These are phyloP conservation scores for Holtermanniella nyarrowii DNA, from an alignment of 768 basidiomycete genomes.

Conservation along the genomic window DNA sequence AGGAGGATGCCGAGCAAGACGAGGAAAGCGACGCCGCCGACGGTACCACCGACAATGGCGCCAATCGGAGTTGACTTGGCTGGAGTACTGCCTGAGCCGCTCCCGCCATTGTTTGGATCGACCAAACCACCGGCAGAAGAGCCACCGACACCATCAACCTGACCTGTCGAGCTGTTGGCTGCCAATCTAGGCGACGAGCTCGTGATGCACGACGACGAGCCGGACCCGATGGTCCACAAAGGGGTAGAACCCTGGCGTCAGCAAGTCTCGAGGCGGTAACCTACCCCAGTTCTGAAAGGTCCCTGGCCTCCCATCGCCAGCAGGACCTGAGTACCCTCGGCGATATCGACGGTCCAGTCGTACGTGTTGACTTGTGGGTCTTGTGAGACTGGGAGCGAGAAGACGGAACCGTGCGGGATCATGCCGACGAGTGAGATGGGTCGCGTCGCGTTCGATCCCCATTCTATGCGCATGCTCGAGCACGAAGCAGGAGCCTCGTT, in stretches of 20 bases:
- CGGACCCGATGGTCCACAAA: constrained; percentile 24
- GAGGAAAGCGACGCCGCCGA: constrained; percentile 39
- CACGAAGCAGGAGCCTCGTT: constrained; percentile 28
- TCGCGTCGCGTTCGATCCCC: constrained; percentile 27
- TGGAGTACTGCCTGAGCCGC: background rate
- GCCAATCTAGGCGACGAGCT: constrained; percentile 12
- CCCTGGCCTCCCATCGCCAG: constrained; percentile 34
- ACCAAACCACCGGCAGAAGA: constrained; percentile 8
- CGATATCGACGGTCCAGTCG: constrained; percentile 31
- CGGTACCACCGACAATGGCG: constrained; percentile 36
- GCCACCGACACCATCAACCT: constrained; percentile 25
- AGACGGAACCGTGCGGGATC: constrained; percentile 36
- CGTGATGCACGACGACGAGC: constrained; percentile 25
- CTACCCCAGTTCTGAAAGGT: constrained; percentile 24
- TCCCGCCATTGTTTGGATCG: background rate
- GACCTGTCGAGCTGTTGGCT: constrained; percentile 5
- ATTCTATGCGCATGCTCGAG: constrained; percentile 16
- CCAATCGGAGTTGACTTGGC: constrained; percentile 7
- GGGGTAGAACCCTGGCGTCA: constrained; percentile 11
- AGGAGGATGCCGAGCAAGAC: constrained; percentile 36
- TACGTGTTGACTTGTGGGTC: constrained; percentile 3
- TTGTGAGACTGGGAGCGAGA: constrained; percentile 24
- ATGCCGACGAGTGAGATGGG: constrained; percentile 34
- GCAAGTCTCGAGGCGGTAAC: constrained; percentile 3
- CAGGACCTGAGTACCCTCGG: constrained; percentile 26